Percentiles rank a stretch among this genome's conserved stretches.
Evolutionary conservation across 2,329 filamentous ascomycete genomes (phyloP).

Genomic region (Coleophoma cylindrospora): DNA sequence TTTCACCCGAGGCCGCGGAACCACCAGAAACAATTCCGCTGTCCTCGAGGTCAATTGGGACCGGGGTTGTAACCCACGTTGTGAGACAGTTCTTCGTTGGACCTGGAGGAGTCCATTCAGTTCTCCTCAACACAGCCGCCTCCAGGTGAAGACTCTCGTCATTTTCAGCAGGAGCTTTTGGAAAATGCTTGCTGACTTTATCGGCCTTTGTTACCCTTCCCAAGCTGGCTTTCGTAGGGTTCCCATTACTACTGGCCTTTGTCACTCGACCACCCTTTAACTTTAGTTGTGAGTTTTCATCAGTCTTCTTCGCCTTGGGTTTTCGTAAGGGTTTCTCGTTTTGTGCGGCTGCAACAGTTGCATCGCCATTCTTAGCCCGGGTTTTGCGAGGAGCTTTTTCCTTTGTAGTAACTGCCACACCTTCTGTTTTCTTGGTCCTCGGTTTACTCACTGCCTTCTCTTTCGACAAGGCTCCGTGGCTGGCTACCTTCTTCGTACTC

Average conservation of each 20-base stretch:
- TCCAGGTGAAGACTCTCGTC: slow-evolving; percentile 14
- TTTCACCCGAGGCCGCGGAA: slow-evolving; percentile 7
- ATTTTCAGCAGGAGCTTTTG: slow-evolving; percentile 2
- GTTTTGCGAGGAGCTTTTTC: neutral
- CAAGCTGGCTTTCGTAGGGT: slow-evolving; percentile 4
- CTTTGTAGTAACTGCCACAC: neutral
- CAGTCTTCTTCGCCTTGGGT: slow-evolving; percentile 21
- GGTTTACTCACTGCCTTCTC: slow-evolving; percentile 15
- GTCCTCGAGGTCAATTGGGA: neutral
- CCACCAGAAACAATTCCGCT: neutral
- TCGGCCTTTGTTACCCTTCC: slow-evolving; percentile 15
- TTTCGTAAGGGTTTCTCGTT: slow-evolving; percentile 18
- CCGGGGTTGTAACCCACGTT: neutral
- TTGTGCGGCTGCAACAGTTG: neutral
- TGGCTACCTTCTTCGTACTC: too few relatives aligned
- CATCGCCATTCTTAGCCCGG: neutral
- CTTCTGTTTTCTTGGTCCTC: slow-evolving; percentile 17
- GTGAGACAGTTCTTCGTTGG: slow-evolving; percentile 26
- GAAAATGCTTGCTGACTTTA: slow-evolving; percentile 31
- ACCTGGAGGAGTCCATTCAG: slow-evolving; percentile 65
- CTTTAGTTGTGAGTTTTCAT: slow-evolving; percentile 23
- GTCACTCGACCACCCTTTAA: slow-evolving; percentile 28
- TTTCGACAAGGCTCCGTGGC: slow-evolving; percentile 1
- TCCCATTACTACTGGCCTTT: slow-evolving; percentile 21
- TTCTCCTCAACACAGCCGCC: slow-evolving; percentile 47